phyloP scores from a whole-genome alignment of 1,139 yeast species.

The Candida tunisiensis region DNA sequence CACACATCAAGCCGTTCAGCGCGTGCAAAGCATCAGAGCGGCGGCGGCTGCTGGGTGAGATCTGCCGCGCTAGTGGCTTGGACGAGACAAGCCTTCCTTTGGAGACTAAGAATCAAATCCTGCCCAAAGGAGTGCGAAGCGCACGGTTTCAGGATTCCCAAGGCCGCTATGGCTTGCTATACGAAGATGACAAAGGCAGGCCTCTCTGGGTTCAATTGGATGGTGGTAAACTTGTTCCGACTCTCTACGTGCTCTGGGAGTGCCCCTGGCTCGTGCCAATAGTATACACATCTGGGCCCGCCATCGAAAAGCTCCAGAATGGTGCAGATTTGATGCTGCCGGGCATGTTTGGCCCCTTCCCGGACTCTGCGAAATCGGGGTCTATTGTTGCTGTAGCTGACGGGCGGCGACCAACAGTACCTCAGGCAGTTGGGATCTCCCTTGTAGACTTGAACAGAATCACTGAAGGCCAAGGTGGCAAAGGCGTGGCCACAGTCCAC shows the following conservation, averaged over 20 bases:
- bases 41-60: too few relatives aligned
- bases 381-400: conserved; percentile 59
- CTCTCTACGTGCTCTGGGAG: conserved; percentile 58
- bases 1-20: too few relatives aligned
- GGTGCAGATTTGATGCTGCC: conserved; percentile 92
- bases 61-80: too few relatives aligned
- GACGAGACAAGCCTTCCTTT: too few relatives aligned
- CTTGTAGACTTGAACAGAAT: conserved; percentile 27
- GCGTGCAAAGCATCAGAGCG: too few relatives aligned
- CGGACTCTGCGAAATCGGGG: conserved; percentile 29
- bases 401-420: conserved; percentile 40
- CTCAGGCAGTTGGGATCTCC: conserved; percentile 64
- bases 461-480: conserved; percentile 18
- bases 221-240: too few relatives aligned
- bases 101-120: too few relatives aligned
- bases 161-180: too few relatives aligned
- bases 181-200: too few relatives aligned
- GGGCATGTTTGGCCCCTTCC: conserved; percentile 65
- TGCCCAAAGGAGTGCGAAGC: too few relatives aligned
- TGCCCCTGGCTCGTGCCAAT: conserved; percentile 49
- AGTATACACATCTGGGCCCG: conserved; percentile 57
- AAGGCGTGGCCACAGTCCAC: conserved; percentile 20
- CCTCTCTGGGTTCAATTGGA: too few relatives aligned
- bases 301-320: conserved; percentile 40
- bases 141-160: too few relatives aligned